A percentile compares a stretch with the other conserved stretches of the same genome.
phyloP scores from a whole-genome alignment of 2,329 filamentous ascomycete genomes.

The Neocucurbitaria cava region DNA sequence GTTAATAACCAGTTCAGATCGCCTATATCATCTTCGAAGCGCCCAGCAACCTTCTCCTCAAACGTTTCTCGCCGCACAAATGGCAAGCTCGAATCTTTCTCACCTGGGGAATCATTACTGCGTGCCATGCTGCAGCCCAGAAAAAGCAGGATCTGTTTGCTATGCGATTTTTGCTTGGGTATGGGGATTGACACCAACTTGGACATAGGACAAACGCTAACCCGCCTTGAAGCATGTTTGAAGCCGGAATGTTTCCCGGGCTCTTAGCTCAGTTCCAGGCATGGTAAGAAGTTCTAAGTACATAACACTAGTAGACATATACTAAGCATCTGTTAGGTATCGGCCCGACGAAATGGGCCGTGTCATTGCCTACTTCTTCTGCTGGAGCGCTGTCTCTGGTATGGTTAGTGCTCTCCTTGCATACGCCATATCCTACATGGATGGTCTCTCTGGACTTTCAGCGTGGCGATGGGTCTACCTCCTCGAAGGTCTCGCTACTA shows the following conservation, averaged over 20 bases:
- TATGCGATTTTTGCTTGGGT: conserved; percentile 31
- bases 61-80: conserved; percentile 43
- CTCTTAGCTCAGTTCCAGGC: conserved; percentile 45
- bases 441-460: conserved; percentile 22
- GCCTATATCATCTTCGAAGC: conserved; percentile 36
- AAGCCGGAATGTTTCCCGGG: conserved; percentile 36
- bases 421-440: conserved; percentile 29
- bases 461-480: conserved; percentile 51
- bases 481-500: conserved; percentile 53
- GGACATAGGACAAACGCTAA: background rate
- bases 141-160: conserved; percentile 34
- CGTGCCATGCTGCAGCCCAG: conserved; percentile 38
- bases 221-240: conserved; percentile 22
- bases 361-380: conserved; percentile 46
- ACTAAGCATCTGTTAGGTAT: conserved; percentile 10
- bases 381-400: conserved; percentile 41
- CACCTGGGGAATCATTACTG: conserved; percentile 33
- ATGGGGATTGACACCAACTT: background rate
- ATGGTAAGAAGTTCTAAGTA: conserved; percentile 22
- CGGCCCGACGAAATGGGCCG: conserved; percentile 49
- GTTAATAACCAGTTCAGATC: conserved; percentile 10
- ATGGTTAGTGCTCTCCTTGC: conserved; percentile 41
- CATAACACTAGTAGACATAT: background rate
- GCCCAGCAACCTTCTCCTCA: conserved; percentile 47
- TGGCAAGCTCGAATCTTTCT: conserved; percentile 45